phyloP scores from a whole-genome alignment of 257 asterid genomes.

The Penstemon davidsonii region DNA sequence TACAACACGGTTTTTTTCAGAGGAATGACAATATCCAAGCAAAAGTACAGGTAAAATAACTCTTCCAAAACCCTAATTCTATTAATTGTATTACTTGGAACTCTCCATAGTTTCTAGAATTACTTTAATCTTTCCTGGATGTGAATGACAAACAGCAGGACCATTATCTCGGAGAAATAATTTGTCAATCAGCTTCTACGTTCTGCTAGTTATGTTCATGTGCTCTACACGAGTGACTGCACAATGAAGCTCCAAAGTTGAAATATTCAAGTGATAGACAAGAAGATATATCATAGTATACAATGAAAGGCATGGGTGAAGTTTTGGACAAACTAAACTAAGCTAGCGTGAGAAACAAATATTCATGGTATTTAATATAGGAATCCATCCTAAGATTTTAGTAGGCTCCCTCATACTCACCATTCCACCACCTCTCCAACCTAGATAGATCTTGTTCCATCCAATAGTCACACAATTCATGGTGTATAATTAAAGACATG shows the following conservation, averaged over 20 bases:
- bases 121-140: not conserved
- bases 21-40: not conserved
- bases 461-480: not conserved
- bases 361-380: not conserved
- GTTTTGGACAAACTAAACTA: not conserved
- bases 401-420: not conserved
- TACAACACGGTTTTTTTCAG: not conserved
- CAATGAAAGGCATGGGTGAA: not conserved
- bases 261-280: not conserved
- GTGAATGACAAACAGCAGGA: not conserved
- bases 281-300: not conserved
- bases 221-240: not conserved
- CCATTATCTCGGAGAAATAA: not conserved
- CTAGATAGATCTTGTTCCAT: not conserved
- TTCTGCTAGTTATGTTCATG: not conserved
- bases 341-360: not conserved
- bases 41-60: not conserved
- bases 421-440: not conserved
- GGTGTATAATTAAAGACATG: not conserved
- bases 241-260: not conserved
- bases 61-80: not conserved
- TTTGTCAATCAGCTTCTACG: not conserved
- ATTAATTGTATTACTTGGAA: not conserved
- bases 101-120: not conserved
- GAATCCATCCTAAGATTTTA: not conserved